phyloP scores from a whole-genome alignment of 805 yeast species.

The Barnettozyma salicaria region DNA sequence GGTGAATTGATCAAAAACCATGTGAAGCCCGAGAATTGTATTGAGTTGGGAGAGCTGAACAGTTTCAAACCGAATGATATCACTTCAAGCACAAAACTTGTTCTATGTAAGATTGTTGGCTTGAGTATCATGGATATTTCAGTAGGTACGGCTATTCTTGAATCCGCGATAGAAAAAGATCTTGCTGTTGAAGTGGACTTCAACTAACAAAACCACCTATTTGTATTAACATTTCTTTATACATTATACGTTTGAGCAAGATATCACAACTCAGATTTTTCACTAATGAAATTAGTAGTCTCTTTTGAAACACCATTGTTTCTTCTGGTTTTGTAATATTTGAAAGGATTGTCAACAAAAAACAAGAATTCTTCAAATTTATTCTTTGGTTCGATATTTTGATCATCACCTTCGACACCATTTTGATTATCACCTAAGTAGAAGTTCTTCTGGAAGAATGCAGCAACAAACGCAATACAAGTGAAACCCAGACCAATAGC shows the following conservation, averaged over 20 bases:
- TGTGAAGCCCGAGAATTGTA: constrained; percentile 33
- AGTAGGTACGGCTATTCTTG: constrained; percentile 40
- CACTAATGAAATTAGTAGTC: too few species aligned
- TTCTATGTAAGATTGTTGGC: constrained; percentile 54
- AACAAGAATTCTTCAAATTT: constrained; percentile 1
- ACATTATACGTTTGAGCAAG: too few species aligned
- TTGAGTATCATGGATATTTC: constrained; percentile 58
- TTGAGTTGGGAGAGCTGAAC: constrained; percentile 42
- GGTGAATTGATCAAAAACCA: constrained; percentile 54
- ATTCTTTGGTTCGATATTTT: constrained; percentile 4
- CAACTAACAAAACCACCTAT: constrained; percentile 5
- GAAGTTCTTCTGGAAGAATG: constrained; percentile 31
- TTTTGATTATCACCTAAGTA: constrained; percentile 33
- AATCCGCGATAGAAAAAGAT: constrained; percentile 22
- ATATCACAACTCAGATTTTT: too few species aligned
- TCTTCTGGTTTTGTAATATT: constrained; percentile 2
- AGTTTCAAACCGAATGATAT: constrained; percentile 8
- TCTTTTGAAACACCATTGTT: too few species aligned
- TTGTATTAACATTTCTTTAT: too few species aligned
- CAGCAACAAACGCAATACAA: constrained; percentile 26
- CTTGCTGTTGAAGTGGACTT: constrained; percentile 32
- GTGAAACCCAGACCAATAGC: constrained; percentile 27
- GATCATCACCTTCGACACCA: constrained; percentile 27
- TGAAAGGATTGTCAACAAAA: constrained; percentile 5
- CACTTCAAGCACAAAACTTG: constrained; percentile 26